Percentiles rank a stretch among this genome's conserved stretches.
These are phyloP conservation scores for Ustilago cynodontis DNA, from an alignment of 1,284 basidiomycete genomes.

Conservation along the genomic window DNA sequence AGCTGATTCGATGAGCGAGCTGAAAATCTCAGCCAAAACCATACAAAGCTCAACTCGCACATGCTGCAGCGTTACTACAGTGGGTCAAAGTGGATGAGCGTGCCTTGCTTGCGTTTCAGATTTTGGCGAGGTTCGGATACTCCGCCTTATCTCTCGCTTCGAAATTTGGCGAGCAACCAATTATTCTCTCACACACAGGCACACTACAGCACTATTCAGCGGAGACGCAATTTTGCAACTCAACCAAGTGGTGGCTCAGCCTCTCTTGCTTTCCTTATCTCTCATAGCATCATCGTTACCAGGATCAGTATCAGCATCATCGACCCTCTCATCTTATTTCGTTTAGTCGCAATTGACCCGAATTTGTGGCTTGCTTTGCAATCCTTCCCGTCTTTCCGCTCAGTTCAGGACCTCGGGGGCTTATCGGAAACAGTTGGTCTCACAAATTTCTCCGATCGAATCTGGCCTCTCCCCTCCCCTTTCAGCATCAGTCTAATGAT, in stretches of 20 bases:
- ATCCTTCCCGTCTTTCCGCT: neutral
- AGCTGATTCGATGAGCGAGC: conserved; percentile 10
- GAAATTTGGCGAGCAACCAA: conserved; percentile 2
- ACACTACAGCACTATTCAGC: neutral
- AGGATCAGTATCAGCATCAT: neutral
- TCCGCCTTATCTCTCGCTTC: conserved; percentile 24
- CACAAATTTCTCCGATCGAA: conserved; percentile 10
- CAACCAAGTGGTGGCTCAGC: neutral
- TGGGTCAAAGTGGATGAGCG: no score
- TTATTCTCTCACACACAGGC: neutral
- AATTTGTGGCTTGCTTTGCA: conserved; percentile 1
- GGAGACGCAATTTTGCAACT: neutral
- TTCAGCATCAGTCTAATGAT: neutral
- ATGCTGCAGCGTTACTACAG: neutral
- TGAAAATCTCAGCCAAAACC: neutral
- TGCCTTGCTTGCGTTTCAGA: no score
- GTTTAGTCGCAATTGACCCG: neutral
- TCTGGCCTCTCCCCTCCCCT: neutral
- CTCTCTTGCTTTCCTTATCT: neutral
- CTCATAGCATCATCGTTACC: neutral
- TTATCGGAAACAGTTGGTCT: conserved; percentile 7
- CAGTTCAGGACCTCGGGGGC: conserved; percentile 1
- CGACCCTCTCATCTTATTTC: neutral
- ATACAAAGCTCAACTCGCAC: neutral
- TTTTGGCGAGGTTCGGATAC: neutral